Base-by-base conservation (phyloP, 108 stramenopile genomes). In the Chaetoceros muelleri region DNA sequence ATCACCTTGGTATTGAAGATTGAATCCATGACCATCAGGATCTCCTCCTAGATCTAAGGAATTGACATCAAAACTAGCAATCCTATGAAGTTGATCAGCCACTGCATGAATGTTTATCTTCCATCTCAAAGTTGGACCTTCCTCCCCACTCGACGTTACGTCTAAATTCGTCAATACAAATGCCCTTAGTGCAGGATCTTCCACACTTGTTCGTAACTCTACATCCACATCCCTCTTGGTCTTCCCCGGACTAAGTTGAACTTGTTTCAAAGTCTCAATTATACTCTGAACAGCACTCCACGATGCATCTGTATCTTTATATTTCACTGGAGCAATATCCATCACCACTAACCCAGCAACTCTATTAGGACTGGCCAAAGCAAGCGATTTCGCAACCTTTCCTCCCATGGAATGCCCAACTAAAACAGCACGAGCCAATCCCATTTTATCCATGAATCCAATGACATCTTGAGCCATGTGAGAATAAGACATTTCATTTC, bases 401-500 rank as follows among this genome's bases (percentile, higher is more conserved):
- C 95, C 97, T 19, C 97, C 97, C 95, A 96, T 95, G 53, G 67
- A 72, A 61, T 98, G 96, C 8, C 95, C 96, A 5, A 96, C 76
- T 21, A 98, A 28, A 3, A 89, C 71, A 16, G 72, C 86, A 29
- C 78, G 65, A 0, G 70, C 64, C n/a, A 87, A 53, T 1, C 69
- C 56, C 29, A 71, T 65, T 30, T 55, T 56, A 30, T 90, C 72
- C 62, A 95, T 53, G 47, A 90, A 82, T 20, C 73, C 60, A 23
- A 84, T 23, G 0, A 95, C 91, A 67, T 95, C 96, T 30, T 69
- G 55, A 25, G 92, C 92, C 93, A 97, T 94, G 62, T 73, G 70
- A 17, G 56, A 50, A 62, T 96, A 95, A 7, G 72, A 64, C 94
- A 98, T 94, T 48, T 70, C 64, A 16, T 40, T 21, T 26, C 72